These are phyloP conservation scores for Golubevia sp. DNA, from an alignment of 1,284 basidiomycete species.

Conservation along the genomic window DNA sequence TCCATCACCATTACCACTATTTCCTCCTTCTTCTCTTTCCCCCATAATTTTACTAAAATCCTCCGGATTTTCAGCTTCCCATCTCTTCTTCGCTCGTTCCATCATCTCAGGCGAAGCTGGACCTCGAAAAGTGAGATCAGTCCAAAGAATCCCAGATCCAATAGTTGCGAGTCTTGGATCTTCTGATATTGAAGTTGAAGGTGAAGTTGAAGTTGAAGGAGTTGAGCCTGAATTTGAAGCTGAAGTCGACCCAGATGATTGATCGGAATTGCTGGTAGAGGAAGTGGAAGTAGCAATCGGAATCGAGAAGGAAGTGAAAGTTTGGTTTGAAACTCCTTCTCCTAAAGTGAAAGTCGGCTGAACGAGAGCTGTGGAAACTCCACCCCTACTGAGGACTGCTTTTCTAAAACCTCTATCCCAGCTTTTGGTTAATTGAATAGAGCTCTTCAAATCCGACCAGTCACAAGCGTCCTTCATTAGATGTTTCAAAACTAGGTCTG, in stretches of 20 bases:
- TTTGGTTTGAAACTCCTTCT: no score
- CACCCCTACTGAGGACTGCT: slow-evolving; percentile 37
- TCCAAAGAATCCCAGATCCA: slow-evolving; percentile 24
- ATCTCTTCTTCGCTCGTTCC: slow-evolving; percentile 11
- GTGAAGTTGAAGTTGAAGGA: background rate
- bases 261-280: no score
- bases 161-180: slow-evolving; percentile 8
- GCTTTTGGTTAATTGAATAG: slow-evolving; percentile 22
- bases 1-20: no score
- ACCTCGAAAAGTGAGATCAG: slow-evolving; percentile 14
- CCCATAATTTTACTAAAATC: no score
- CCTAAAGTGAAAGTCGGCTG: no score
- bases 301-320: no score
- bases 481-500: slow-evolving; percentile 36
- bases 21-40: no score
- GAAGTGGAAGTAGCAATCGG: no score
- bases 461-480: slow-evolving; percentile 48
- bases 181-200: slow-evolving; percentile 4
- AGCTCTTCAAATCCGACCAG: slow-evolving; percentile 22
- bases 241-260: background rate
- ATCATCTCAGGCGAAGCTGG: slow-evolving; percentile 13
- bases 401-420: slow-evolving; percentile 34
- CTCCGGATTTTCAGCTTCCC: slow-evolving; percentile 6
- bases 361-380: no score
- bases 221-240: background rate